Base-by-base conservation (phyloP, 139 green algal species). In the Chlorella sp. region DNA sequence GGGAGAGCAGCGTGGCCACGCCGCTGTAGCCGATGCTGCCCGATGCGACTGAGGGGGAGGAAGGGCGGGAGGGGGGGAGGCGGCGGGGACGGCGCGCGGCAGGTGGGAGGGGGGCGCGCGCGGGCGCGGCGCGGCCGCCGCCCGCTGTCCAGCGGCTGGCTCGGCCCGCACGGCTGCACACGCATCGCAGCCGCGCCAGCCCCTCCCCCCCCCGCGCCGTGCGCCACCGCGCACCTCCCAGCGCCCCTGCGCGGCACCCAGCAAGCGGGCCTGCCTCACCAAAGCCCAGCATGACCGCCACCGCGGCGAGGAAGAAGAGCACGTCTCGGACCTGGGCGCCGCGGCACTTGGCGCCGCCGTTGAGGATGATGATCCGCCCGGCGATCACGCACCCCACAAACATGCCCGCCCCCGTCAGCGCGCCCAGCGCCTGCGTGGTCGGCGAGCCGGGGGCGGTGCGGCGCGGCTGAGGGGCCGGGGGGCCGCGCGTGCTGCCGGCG, bases 281-380 rank as follows among this genome's bases (percentile, higher is more conserved):
- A 4, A 87, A 74, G 59, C 72, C 27, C 0, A 66, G 68, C 0
- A 86, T 60, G 12, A 77, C 71, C 0, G 71, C 51, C 1, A 90
- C 72, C 0, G 85, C 82, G 31, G 90, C 63, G 50, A 82, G 53
- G 74, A 91, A 92, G 19, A 78, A 82, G 23, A 69, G 74, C 7
- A 95, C 79, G 70, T 98, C 93, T 0, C 93, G 78, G n/a, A 95
- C 73, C 41, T 92, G 94, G 21, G 93, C 93, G 0, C 91, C 90
- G 1, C 85, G 64, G 35, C 85, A 91, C 63, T 76, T 83, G 23
- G 84, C 89, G 6, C 92, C 93, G 12, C 73, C 62, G 38, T 51
- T 76, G 14, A 87, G 62, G 7, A 84, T 72, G 25, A 94, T 76
- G 46, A 94, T 78, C 8, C 56, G 58, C 5, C 89, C 88, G 25